Conservation (phyloP, 2,329 filamentous ascomycete species). For the Talaromyces rugulosus region DNA sequence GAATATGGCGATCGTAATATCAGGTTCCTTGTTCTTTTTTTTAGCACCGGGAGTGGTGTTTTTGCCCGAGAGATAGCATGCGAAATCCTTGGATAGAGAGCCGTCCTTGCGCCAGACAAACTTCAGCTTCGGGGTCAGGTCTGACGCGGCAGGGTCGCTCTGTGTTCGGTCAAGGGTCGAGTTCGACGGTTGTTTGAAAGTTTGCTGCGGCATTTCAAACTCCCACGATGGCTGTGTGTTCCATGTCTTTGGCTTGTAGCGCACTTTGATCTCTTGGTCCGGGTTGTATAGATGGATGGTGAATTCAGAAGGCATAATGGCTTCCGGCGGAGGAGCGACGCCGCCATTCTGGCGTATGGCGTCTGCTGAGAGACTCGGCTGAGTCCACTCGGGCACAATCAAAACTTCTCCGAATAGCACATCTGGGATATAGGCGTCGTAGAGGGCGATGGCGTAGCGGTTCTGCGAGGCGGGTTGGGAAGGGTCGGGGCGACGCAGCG, state of each 20-base stretch:
- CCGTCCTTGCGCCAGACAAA: constrained; percentile 91
- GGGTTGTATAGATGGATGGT: constrained; percentile 90
- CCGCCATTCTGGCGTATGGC: constrained; percentile 70
- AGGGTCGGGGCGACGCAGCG: constrained; percentile 72
- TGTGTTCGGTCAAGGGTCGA: constrained; percentile 73
- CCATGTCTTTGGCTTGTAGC: constrained; percentile 68
- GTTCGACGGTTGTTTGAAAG: constrained; percentile 74
- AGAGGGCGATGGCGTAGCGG: constrained; percentile 80
- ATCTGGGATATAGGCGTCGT: constrained; percentile 74
- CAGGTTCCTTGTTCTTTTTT: constrained; percentile 82
- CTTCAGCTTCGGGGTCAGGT: constrained; percentile 65
- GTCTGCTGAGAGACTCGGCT: constrained; percentile 74
- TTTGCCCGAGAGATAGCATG: constrained; percentile 79
- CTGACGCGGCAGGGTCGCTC: constrained; percentile 54
- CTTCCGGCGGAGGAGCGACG: constrained; percentile 60
- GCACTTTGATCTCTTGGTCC: constrained; percentile 73
- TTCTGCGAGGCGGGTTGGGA: constrained; percentile 66
- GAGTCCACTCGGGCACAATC: constrained; percentile 78
- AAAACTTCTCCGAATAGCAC: constrained; percentile 85
- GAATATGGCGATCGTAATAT: constrained; percentile 91
- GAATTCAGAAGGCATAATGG: constrained; percentile 73
- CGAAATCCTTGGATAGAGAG: constrained; percentile 79
- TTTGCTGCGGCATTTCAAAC: constrained; percentile 84
- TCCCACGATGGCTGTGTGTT: constrained; percentile 79
- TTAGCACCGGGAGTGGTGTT: constrained; percentile 58